Percentiles rank a stretch among this genome's conserved stretches.
Evolutionary conservation across 2,329 filamentous ascomycete species (phyloP).

Genomic region (Pseudonectria foliicola): DNA sequence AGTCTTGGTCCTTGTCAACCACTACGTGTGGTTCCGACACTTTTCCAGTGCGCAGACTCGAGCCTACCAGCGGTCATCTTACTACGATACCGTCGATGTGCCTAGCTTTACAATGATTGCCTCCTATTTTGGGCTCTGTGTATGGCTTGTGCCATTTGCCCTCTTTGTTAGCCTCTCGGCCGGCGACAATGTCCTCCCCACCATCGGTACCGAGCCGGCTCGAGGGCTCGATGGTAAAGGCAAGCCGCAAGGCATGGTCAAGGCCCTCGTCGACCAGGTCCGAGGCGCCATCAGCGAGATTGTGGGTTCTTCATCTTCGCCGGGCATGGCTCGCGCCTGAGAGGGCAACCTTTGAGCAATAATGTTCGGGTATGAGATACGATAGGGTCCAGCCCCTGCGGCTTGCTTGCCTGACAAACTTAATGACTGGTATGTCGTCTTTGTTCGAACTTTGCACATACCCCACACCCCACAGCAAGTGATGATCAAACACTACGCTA

Average conservation of each 20-base stretch:
- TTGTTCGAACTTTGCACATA: slow-evolving; percentile 1
- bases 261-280: slow-evolving; percentile 54
- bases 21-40: slow-evolving; percentile 93
- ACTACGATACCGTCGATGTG: slow-evolving; percentile 56
- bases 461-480: slow-evolving; percentile 11
- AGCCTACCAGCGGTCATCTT: slow-evolving; percentile 51
- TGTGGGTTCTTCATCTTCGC: slow-evolving; percentile 20
- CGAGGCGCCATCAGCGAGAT: slow-evolving; percentile 45
- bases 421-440: slow-evolving; percentile 7
- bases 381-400: neutral
- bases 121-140: slow-evolving; percentile 90
- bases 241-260: slow-evolving; percentile 58
- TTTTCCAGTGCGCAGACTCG: slow-evolving; percentile 62
- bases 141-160: slow-evolving; percentile 94
- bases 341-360: neutral
- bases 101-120: slow-evolving; percentile 92
- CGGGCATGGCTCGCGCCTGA: slow-evolving; percentile 19
- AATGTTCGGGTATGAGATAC: neutral
- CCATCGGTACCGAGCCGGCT: slow-evolving; percentile 65
- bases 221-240: slow-evolving; percentile 39
- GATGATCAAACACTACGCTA: slow-evolving; percentile 39
- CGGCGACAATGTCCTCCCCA: slow-evolving; percentile 89
- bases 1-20: slow-evolving; percentile 81
- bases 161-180: slow-evolving; percentile 92
- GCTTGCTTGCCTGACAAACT: neutral